Conservation (phyloP, 2,329 filamentous ascomycete species). For the Fusarium luffae region DNA sequence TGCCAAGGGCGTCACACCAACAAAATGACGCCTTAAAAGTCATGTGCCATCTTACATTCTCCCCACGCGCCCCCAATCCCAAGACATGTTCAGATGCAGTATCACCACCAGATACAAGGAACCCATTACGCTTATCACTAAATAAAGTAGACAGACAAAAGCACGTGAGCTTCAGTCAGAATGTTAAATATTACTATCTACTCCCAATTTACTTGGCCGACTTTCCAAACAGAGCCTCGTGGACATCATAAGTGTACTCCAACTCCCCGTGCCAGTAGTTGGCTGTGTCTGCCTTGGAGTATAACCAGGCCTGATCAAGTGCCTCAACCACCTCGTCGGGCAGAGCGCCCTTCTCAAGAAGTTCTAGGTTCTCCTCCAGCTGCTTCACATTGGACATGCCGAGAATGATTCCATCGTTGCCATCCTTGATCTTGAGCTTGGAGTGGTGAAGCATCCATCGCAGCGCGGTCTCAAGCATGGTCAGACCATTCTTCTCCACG, state of each 20-base stretch:
- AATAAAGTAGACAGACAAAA: not conserved
- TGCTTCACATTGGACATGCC: conserved; percentile 69
- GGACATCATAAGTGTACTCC: conserved; percentile 74
- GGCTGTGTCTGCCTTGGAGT: conserved; percentile 68
- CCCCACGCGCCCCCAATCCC: conserved; percentile 29
- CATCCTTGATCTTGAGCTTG: conserved; percentile 61
- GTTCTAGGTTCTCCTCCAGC: conserved; percentile 66
- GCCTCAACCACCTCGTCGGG: conserved; percentile 80
- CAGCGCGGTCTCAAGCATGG: conserved; percentile 77
- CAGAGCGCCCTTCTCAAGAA: conserved; percentile 75
- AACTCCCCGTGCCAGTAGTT: conserved; percentile 70
- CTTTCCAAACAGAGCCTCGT: conserved; percentile 66
- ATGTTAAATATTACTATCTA: conserved; percentile 9
- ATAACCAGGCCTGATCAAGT: conserved; percentile 80
- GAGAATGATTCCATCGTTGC: conserved; percentile 69
- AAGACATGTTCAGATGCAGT: conserved; percentile 14
- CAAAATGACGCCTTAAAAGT: conserved; percentile 33
- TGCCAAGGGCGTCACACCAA: conserved; percentile 7
- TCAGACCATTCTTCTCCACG: conserved; percentile 73
- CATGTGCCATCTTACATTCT: conserved; percentile 38
- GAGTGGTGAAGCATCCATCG: conserved; percentile 81
- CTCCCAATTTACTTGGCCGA: conserved; percentile 53
- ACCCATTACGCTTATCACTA: not conserved
- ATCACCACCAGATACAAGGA: conserved; percentile 18
- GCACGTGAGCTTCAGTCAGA: conserved; percentile 12